Evolutionary conservation across 2,329 filamentous ascomycete species (phyloP).

Genomic region (Colletotrichum sp.): DNA sequence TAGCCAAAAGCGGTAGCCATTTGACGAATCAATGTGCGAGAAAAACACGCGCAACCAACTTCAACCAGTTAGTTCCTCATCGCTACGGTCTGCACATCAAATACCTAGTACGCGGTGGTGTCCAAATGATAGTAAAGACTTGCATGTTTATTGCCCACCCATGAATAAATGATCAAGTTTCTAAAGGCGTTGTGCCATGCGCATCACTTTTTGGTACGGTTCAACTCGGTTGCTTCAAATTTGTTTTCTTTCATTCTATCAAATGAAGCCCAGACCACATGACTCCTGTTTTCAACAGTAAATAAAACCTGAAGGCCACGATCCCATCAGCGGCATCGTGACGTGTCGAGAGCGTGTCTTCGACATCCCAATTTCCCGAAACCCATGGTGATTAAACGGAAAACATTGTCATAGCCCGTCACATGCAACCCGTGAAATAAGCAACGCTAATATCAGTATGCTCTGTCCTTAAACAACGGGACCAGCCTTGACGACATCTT

Average conservation of each 20-base stretch:
- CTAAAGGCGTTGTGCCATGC: too few relatives aligned
- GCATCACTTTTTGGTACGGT: too few relatives aligned
- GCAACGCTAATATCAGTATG: not conserved
- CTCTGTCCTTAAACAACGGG: constrained; percentile 41
- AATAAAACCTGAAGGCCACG: not conserved
- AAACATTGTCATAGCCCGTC: not conserved
- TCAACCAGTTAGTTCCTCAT: not conserved
- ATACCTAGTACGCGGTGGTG: too few relatives aligned
- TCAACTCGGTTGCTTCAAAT: not conserved
- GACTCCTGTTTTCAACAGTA: constrained; percentile 3
- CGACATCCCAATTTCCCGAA: constrained; percentile 15
- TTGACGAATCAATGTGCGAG: not conserved
- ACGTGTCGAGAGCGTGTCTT: constrained; percentile 13
- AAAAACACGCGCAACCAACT: not conserved
- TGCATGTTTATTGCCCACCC: too few relatives aligned
- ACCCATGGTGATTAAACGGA: not conserved
- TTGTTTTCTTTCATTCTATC: constrained; percentile 6
- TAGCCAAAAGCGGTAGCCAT: not conserved
- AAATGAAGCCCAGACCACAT: constrained; percentile 1
- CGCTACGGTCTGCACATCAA: too few relatives aligned
- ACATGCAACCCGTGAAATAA: not conserved
- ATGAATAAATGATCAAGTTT: too few relatives aligned
- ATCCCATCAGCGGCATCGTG: not conserved
- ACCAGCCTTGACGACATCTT: constrained; percentile 75
- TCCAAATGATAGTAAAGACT: too few relatives aligned